These are phyloP conservation scores for Lindgomyces ingoldianus DNA, from an alignment of 495 filamentous ascomycete genomes.

Conservation along the genomic window DNA sequence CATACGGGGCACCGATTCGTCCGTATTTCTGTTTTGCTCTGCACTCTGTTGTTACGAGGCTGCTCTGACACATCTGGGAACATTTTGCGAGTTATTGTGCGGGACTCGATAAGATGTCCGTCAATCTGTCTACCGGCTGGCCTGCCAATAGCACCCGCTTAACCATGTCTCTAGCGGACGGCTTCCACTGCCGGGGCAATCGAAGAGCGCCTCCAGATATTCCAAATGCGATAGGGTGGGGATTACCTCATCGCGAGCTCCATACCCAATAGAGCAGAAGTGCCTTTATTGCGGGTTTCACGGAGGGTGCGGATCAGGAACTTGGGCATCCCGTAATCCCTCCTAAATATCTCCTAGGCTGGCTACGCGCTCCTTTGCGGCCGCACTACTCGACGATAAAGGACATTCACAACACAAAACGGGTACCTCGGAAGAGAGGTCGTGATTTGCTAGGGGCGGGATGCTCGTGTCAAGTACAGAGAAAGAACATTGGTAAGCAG, in stretches of 20 bases:
- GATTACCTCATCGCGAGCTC: neutral
- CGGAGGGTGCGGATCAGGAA: no score
- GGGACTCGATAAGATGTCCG: neutral
- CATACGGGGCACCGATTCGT: conserved; percentile 19
- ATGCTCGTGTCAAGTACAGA: neutral
- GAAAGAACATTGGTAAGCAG: neutral
- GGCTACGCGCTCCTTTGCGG: no score
- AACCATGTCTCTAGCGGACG: neutral
- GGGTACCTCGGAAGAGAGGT: neutral
- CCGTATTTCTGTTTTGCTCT: neutral
- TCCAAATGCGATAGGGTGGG: neutral
- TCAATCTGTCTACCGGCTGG: no score
- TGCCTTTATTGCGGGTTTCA: no score
- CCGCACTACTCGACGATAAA: no score
- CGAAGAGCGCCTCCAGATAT: neutral
- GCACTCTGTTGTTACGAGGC: neutral
- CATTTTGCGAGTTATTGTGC: neutral
- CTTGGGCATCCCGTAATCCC: no score
- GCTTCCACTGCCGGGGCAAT: neutral
- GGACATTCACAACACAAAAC: no score
- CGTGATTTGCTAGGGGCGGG: neutral
- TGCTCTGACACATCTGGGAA: neutral
- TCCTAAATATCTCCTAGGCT: no score
- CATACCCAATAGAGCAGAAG: no score
- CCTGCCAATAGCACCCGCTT: neutral